Evolutionary conservation across 352 stramenopile species (phyloP).

Genomic region (Globisporangium barbulae): DNA sequence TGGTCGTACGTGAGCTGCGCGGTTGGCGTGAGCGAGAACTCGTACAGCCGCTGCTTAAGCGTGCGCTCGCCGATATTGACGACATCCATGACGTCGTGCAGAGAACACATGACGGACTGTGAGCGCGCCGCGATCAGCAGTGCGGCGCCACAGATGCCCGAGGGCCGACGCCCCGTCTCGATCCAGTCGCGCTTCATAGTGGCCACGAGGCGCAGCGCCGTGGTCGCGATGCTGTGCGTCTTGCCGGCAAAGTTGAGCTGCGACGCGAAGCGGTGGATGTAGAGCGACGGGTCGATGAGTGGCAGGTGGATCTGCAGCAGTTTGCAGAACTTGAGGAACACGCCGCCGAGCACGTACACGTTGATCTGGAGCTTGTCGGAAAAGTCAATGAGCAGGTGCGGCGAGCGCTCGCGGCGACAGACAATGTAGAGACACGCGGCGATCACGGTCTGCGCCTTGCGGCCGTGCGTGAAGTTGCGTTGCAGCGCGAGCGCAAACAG

Average conservation of each 20-base stretch:
- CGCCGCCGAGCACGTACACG: conserved; percentile 83
- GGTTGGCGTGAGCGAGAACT: conserved; percentile 96
- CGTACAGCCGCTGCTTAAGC: conserved; percentile 93
- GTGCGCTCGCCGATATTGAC: conserved; percentile 97
- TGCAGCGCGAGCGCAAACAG: conserved; percentile 96
- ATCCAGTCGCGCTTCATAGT: conserved; percentile 99
- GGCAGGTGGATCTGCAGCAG: conserved; percentile 95
- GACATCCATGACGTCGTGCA: conserved; percentile 88
- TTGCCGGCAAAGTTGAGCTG: conserved; percentile 97
- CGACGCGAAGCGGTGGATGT: conserved; percentile 97
- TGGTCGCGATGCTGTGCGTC: conserved; percentile 93
- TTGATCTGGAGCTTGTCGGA: conserved; percentile 97
- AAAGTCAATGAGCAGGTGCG: conserved; percentile 99
- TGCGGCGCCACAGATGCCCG: conserved; percentile 96
- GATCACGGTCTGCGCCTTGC: conserved; percentile 95
- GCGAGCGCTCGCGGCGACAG: conserved; percentile 96
- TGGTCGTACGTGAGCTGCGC: conserved; percentile 95
- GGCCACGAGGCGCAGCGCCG: conserved; percentile 93
- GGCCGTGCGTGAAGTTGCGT: conserved; percentile 96
- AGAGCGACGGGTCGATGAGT: conserved; percentile 98
- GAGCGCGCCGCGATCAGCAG: conserved; percentile 96
- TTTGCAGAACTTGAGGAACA: conserved; percentile 91
- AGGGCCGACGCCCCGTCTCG: conserved; percentile 93
- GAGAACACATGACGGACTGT: conserved; percentile 90
- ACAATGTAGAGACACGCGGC: conserved; percentile 99